Evolutionary conservation across 192 early-diverging fungal species (phyloP).

Genomic region (Helicostylum pulchrum): DNA sequence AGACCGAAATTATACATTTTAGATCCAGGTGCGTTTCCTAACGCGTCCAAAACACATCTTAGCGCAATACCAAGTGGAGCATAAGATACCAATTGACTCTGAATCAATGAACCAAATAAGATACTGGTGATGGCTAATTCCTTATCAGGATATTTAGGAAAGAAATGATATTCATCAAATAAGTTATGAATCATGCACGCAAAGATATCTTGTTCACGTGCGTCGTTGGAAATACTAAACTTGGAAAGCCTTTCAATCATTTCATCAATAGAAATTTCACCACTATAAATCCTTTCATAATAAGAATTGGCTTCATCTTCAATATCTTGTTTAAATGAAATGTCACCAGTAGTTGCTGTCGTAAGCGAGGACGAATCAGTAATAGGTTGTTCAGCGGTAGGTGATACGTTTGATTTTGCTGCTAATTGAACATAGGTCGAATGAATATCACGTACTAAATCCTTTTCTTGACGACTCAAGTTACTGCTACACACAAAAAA

Average conservation of each 20-base stretch:
- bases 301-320: slow-evolving; percentile 73
- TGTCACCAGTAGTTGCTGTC: neutral
- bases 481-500: neutral
- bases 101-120: slow-evolving; percentile 88
- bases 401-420: slow-evolving; percentile 30
- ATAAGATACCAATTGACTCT: slow-evolving; percentile 81
- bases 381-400: slow-evolving; percentile 9
- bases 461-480: slow-evolving; percentile 3
- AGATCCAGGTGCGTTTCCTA: slow-evolving; percentile 73
- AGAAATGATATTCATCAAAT: slow-evolving; percentile 95
- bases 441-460: slow-evolving; percentile 13
- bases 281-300: slow-evolving; percentile 76
- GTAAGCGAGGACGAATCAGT: neutral
- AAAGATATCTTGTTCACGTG: slow-evolving; percentile 79
- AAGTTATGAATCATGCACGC: slow-evolving; percentile 89
- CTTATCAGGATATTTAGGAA: slow-evolving; percentile 91
- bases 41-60: slow-evolving; percentile 85
- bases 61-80: slow-evolving; percentile 81
- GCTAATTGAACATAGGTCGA: slow-evolving; percentile 14
- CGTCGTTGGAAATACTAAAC: slow-evolving; percentile 74
- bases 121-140: slow-evolving; percentile 85
- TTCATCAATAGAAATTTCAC: slow-evolving; percentile 76
- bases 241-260: slow-evolving; percentile 80
- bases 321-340: slow-evolving; percentile 66
- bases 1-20: slow-evolving; percentile 91